Percentiles rank a stretch among this genome's conserved stretches.
These are phyloP conservation scores for Xylaria arbuscula DNA, from an alignment of 2,329 filamentous ascomycete genomes.

Conservation along the genomic window DNA sequence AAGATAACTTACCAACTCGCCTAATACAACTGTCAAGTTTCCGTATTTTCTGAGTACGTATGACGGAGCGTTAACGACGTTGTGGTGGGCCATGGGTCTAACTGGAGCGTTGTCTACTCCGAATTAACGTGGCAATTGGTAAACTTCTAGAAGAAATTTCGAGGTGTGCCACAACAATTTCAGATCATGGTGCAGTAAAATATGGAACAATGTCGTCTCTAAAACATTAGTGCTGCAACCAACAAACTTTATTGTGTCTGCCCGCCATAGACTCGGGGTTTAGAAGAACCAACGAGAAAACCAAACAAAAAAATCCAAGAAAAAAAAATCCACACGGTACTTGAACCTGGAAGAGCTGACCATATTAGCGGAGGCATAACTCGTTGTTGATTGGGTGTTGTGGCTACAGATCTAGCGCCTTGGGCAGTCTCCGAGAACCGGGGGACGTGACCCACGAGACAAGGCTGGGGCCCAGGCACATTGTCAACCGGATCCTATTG, in stretches of 20 bases:
- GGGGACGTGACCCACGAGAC: slow-evolving; percentile 15
- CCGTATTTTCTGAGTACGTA: neutral
- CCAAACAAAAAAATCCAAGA: neutral
- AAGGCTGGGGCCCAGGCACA: slow-evolving; percentile 22
- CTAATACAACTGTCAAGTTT: slow-evolving; percentile 4
- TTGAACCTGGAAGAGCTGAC: slow-evolving; percentile 1
- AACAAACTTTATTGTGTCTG: slow-evolving; percentile 32
- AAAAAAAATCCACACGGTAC: neutral
- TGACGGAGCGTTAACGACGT: slow-evolving; percentile 26
- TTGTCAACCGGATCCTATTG: slow-evolving; percentile 18
- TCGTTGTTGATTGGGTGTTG: slow-evolving; percentile 21
- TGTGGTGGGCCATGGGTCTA: slow-evolving; percentile 7
- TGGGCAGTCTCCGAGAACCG: slow-evolving; percentile 24
- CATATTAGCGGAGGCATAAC: slow-evolving; percentile 16
- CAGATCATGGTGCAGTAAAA: slow-evolving; percentile 13
- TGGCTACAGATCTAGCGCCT: slow-evolving; percentile 24
- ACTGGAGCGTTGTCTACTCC: neutral
- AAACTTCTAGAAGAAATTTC: slow-evolving; percentile 24
- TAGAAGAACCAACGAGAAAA: neutral
- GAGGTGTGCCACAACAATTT: neutral
- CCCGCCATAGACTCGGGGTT: slow-evolving; percentile 20
- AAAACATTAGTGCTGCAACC: slow-evolving; percentile 25
- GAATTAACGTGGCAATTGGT: slow-evolving; percentile 22
- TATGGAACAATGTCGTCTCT: slow-evolving; percentile 11
- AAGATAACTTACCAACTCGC: neutral